These are phyloP conservation scores for Hypsizygus ulmarius DNA, from an alignment of 1,284 basidiomycete species.

Conservation along the genomic window DNA sequence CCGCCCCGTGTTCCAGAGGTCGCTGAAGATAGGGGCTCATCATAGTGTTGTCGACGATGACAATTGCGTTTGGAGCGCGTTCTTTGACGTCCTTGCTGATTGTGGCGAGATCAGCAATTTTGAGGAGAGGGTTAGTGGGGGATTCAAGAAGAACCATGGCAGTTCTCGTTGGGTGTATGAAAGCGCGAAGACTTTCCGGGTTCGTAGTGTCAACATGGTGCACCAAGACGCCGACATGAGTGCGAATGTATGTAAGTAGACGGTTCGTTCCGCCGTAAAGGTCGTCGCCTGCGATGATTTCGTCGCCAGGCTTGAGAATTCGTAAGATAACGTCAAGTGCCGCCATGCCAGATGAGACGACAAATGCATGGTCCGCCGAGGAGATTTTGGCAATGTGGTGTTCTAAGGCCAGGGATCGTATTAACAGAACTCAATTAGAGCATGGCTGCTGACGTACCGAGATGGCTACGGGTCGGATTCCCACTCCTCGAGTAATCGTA, in stretches of 20 bases:
- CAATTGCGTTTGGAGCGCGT: slow-evolving; percentile 75
- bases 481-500: slow-evolving; percentile 96
- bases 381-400: slow-evolving; percentile 96
- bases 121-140: slow-evolving; percentile 96
- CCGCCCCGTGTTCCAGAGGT: slow-evolving; percentile 93
- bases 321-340: slow-evolving; percentile 95
- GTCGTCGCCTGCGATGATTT: slow-evolving; percentile 96
- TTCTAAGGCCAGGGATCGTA: slow-evolving; percentile 48
- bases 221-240: slow-evolving; percentile 86
- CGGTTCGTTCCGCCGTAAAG: slow-evolving; percentile 98
- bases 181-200: slow-evolving; percentile 59
- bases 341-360: slow-evolving; percentile 97
- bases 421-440: not conserved
- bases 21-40: slow-evolving; percentile 99
- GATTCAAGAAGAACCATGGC: slow-evolving; percentile 96
- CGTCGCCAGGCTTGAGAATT: slow-evolving; percentile 90
- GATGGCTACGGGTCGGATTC: slow-evolving; percentile 94
- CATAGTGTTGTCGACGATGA: slow-evolving; percentile 99
- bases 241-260: slow-evolving; percentile 86
- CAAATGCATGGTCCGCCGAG: slow-evolving; percentile 83
- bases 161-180: slow-evolving; percentile 70
- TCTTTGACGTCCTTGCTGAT: slow-evolving; percentile 83
- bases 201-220: slow-evolving; percentile 95
- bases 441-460: slow-evolving; percentile 56
- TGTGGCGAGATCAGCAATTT: slow-evolving; percentile 87